Conservation (phyloP, 2,329 filamentous ascomycete species). For the Coniella lustricola region DNA sequence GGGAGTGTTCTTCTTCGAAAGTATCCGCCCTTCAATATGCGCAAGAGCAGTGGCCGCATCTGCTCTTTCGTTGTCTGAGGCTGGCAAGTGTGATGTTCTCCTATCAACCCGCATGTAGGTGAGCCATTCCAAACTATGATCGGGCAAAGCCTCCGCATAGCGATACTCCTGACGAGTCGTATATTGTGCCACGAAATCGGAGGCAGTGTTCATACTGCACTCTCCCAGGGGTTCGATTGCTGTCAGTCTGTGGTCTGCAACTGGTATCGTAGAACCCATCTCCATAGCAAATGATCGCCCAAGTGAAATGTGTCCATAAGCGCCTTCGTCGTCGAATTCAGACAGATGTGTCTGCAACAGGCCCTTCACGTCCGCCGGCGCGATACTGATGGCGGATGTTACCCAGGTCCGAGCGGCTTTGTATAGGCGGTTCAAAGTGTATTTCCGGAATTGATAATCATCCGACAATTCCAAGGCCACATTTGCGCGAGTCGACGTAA, state of each 20-base stretch:
- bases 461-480: constrained; percentile 90
- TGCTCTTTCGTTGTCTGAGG: constrained; percentile 45
- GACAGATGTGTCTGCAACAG: constrained; percentile 93
- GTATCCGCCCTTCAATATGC: constrained; percentile 64
- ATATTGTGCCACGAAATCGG: constrained; percentile 95
- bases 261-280: constrained; percentile 80
- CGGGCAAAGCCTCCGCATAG: constrained; percentile 69
- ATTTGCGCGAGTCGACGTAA: constrained; percentile 68
- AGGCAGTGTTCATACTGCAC: constrained; percentile 79
- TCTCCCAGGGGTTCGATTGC: constrained; percentile 72
- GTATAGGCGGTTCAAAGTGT: constrained; percentile 72
- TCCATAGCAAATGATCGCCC: constrained; percentile 92
- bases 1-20: constrained; percentile 61
- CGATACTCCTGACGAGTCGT: constrained; percentile 94
- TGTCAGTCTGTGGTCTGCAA: constrained; percentile 75
- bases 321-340: constrained; percentile 84
- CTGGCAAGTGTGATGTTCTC: constrained; percentile 44
- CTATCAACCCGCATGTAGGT: constrained; percentile 51
- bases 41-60: constrained; percentile 60
- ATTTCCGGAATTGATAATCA: constrained; percentile 74
- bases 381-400: constrained; percentile 68
- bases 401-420: constrained; percentile 77
- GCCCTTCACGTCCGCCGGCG: constrained; percentile 90
- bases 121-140: constrained; percentile 60
- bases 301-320: constrained; percentile 84